Conservation (phyloP, 129 eudicot genomes). For the Glebionis coronaria region DNA sequence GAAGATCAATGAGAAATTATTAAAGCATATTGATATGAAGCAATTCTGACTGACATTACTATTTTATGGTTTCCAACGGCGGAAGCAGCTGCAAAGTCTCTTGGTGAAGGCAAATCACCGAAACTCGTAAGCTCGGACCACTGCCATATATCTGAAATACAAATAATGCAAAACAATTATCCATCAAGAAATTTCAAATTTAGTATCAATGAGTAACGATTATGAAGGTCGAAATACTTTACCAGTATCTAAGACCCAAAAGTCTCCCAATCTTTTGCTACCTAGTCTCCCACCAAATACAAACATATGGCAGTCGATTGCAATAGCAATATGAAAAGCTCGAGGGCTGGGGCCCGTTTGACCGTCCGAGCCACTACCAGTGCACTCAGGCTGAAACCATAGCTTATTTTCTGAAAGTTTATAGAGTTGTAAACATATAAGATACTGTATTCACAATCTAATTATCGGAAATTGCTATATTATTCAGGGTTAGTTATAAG, state of each 20-base stretch:
- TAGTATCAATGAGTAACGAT: no score
- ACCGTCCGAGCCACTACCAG: conserved; percentile 82
- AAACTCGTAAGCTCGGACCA: conserved; percentile 99
- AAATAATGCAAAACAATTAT: no score
- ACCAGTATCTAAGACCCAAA: conserved; percentile 99
- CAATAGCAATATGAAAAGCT: conserved; percentile 91
- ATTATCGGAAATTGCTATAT: no score
- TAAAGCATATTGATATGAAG: not conserved
- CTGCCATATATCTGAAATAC: conserved; percentile 84
- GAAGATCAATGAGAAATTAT: not conserved
- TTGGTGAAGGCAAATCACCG: conserved; percentile 94
- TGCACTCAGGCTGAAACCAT: conserved; percentile 95
- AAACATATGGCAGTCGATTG: conserved; percentile 93
- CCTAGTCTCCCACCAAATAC: conserved; percentile 94
- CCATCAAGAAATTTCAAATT: no score
- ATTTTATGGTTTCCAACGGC: conserved; percentile 90
- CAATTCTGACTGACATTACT: conserved; percentile 73
- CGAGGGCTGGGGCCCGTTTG: conserved; percentile 84
- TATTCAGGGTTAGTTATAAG: no score
- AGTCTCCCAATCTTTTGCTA: conserved; percentile 91
- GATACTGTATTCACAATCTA: no score
- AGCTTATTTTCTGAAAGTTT: conserved; percentile 54
- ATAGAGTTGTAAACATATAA: no score
- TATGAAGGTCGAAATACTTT: no score
- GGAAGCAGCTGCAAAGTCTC: conserved; percentile 94